Conservation (phyloP, 2,329 filamentous ascomycete genomes). For the Rachicladosporium sp. region DNA sequence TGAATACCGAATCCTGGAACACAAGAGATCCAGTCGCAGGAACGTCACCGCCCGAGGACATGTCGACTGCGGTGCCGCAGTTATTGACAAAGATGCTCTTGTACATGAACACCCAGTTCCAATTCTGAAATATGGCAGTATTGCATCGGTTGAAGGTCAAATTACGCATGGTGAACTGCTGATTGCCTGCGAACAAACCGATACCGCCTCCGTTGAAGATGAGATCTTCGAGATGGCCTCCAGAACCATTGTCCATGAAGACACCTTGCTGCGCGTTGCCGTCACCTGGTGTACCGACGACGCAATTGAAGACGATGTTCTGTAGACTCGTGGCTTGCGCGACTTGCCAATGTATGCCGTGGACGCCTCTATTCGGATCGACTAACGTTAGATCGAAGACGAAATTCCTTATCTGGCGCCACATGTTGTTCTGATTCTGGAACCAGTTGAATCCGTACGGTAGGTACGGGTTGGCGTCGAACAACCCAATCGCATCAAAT, state of each 20-base stretch:
- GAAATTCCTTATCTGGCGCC: slow-evolving; percentile 46
- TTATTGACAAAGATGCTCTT: slow-evolving; percentile 54
- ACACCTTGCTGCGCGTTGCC: slow-evolving; percentile 42
- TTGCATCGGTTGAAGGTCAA: slow-evolving; percentile 69
- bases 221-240: slow-evolving; percentile 72
- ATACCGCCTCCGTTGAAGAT: slow-evolving; percentile 71
- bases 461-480: slow-evolving; percentile 24
- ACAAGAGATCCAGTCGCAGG: slow-evolving; percentile 69
- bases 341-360: slow-evolving; percentile 56
- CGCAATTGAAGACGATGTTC: slow-evolving; percentile 46
- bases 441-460: slow-evolving; percentile 21
- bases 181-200: slow-evolving; percentile 70
- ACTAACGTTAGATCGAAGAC: slow-evolving; percentile 37
- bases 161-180: slow-evolving; percentile 80
- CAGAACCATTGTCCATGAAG: slow-evolving; percentile 50
- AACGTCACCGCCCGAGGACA: slow-evolving; percentile 39
- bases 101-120: slow-evolving; percentile 82
- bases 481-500: slow-evolving; percentile 22
- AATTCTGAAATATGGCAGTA: slow-evolving; percentile 79
- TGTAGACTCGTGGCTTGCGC: slow-evolving; percentile 50
- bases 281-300: slow-evolving; percentile 8
- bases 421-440: slow-evolving; percentile 35
- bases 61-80: slow-evolving; percentile 58
- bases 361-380: slow-evolving; percentile 13
- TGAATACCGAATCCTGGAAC: slow-evolving; percentile 65